Conservation (phyloP, 805 yeast species). For the Kodamaea laetipori region DNA sequence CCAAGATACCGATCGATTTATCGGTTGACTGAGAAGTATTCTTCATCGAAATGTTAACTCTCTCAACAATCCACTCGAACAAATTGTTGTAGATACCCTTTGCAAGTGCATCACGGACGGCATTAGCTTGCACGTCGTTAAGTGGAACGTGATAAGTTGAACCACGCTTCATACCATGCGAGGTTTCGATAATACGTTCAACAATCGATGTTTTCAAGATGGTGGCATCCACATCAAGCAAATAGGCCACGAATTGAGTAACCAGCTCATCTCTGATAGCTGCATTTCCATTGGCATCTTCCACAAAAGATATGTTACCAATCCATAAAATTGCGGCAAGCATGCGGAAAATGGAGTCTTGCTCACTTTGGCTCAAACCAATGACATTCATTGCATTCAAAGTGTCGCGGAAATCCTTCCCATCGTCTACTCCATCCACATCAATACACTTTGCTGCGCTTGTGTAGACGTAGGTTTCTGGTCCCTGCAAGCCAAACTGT, state of each 20-base stretch:
- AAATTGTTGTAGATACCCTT: slow-evolving; percentile 90
- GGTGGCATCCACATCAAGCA: slow-evolving; percentile 76
- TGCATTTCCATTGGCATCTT: slow-evolving; percentile 86
- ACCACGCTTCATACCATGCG: slow-evolving; percentile 87
- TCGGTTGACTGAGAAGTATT: slow-evolving; percentile 45
- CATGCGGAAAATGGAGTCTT: slow-evolving; percentile 84
- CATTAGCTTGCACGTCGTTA: slow-evolving; percentile 88
- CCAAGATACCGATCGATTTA: slow-evolving; percentile 88
- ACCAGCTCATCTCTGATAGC: slow-evolving; percentile 81
- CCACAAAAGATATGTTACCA: slow-evolving; percentile 85
- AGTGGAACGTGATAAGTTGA: slow-evolving; percentile 93
- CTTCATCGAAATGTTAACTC: slow-evolving; percentile 77
- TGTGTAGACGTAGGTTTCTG: slow-evolving; percentile 90
- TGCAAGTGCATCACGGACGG: slow-evolving; percentile 93
- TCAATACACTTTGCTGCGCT: slow-evolving; percentile 81
- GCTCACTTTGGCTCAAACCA: slow-evolving; percentile 80
- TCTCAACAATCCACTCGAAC: slow-evolving; percentile 94
- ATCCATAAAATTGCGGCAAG: slow-evolving; percentile 89
- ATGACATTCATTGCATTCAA: slow-evolving; percentile 83
- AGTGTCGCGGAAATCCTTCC: slow-evolving; percentile 76
- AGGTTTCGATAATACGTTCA: slow-evolving; percentile 85
- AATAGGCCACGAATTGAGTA: slow-evolving; percentile 91
- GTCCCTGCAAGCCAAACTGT: slow-evolving; percentile 85
- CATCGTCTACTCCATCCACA: slow-evolving; percentile 86
- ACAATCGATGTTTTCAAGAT: slow-evolving; percentile 66